These are phyloP conservation scores for Coelastrella sp. DNA, from an alignment of 139 green algal genomes.

Conservation along the genomic window DNA sequence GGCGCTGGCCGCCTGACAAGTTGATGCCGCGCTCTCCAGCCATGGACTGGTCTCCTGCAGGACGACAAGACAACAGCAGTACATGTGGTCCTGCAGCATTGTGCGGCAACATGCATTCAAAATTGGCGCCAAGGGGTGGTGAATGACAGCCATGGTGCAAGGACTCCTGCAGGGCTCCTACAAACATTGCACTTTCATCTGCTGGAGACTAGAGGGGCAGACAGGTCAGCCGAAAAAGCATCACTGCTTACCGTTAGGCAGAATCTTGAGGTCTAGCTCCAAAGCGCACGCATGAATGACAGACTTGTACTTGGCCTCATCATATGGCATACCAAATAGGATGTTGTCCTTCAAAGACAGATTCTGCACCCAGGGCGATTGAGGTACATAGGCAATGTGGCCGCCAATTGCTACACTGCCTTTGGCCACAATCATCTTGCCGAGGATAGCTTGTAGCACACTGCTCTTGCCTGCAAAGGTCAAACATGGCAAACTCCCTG, in stretches of 20 bases:
- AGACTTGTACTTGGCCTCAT: slow-evolving; percentile 55
- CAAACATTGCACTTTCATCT: too few relatives aligned
- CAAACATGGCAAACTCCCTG: not conserved
- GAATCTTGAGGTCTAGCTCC: slow-evolving; percentile 68
- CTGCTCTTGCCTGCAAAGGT: slow-evolving; percentile 46
- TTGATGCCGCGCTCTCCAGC: slow-evolving; percentile 82
- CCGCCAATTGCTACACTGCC: slow-evolving; percentile 57
- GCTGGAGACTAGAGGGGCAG: too few relatives aligned
- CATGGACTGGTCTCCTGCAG: slow-evolving; percentile 63
- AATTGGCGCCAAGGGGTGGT: too few relatives aligned
- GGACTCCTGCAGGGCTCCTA: too few relatives aligned
- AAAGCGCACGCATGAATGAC: slow-evolving; percentile 66
- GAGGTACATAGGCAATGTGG: slow-evolving; percentile 64
- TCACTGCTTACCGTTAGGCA: slow-evolving; percentile 39
- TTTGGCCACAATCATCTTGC: slow-evolving; percentile 59
- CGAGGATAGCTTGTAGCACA: slow-evolving; percentile 70
- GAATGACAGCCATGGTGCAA: not conserved
- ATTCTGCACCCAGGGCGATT: slow-evolving; percentile 86
- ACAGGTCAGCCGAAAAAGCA: too few relatives aligned
- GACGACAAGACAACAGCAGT: not conserved
- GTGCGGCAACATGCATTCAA: too few relatives aligned
- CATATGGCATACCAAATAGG: slow-evolving; percentile 67
- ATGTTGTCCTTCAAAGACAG: slow-evolving; percentile 79
- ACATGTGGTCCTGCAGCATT: not conserved
- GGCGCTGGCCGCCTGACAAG: slow-evolving; percentile 75